Percentiles rank a stretch among this genome's conserved stretches.
These are phyloP conservation scores for Pyracantha coccinea DNA, from an alignment of 331 rosid species.

Conservation along the genomic window DNA sequence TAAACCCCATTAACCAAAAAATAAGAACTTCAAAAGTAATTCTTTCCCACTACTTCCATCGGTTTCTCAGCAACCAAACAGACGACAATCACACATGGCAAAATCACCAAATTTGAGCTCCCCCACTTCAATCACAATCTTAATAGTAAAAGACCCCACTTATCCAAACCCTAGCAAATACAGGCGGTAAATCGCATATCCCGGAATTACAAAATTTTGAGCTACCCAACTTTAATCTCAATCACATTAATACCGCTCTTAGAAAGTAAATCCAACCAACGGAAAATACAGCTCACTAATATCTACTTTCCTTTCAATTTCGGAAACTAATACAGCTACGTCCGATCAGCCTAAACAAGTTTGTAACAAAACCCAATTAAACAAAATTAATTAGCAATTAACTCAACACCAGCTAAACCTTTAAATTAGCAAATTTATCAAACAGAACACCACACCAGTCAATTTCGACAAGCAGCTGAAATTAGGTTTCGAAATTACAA, in stretches of 20 bases:
- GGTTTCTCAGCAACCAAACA: neutral
- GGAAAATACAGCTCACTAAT: neutral
- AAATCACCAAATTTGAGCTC: neutral
- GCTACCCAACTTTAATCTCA: neutral
- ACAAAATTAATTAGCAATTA: neutral
- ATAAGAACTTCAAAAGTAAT: neutral
- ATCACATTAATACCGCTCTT: neutral
- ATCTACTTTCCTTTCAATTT: neutral
- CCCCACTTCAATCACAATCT: neutral
- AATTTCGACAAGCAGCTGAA: neutral
- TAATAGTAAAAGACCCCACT: neutral
- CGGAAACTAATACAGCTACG: slow-evolving; percentile 5
- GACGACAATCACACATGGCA: neutral
- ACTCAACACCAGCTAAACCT: neutral
- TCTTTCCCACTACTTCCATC: neutral
- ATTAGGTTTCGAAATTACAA: neutral
- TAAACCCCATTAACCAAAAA: neutral
- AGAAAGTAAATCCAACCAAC: neutral
- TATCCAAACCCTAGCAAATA: neutral
- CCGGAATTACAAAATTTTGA: neutral
- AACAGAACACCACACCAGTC: neutral
- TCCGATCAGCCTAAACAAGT: slow-evolving; percentile 16
- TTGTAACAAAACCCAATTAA: neutral
- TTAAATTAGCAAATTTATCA: neutral
- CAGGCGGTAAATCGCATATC: neutral